A percentile compares a stretch with the other conserved stretches of the same genome.
Evolutionary conservation across 768 basidiomycete genomes (phyloP).

Genomic region (Paxillus rubicundulus): DNA sequence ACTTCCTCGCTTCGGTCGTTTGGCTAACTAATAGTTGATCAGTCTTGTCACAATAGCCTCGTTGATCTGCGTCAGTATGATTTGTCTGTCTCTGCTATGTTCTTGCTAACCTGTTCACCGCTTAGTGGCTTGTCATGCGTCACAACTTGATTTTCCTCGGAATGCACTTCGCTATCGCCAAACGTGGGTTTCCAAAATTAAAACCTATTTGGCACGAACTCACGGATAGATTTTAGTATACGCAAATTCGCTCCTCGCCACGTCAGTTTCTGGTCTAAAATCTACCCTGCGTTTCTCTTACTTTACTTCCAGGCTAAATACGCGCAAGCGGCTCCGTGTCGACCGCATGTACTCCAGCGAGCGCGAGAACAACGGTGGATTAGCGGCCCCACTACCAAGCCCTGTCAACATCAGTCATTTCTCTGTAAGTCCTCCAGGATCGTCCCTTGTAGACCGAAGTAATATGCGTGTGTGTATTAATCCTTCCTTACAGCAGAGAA

Average conservation of each 20-base stretch:
- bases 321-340: constrained; percentile 28
- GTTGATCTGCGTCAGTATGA: constrained; percentile 28
- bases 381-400: constrained; percentile 6
- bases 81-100: background rate
- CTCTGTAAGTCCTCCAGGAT: constrained; percentile 16
- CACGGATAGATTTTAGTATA: constrained; percentile 19
- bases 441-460: background rate
- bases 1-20: background rate
- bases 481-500: constrained; percentile 17
- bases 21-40: background rate
- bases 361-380: constrained; percentile 18
- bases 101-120: background rate
- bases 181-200: constrained; percentile 17
- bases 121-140: constrained; percentile 33
- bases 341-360: constrained; percentile 28
- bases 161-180: constrained; percentile 36
- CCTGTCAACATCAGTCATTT: constrained; percentile 21
- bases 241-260: constrained; percentile 34
- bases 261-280: constrained; percentile 16
- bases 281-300: background rate
- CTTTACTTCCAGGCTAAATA: constrained; percentile 22
- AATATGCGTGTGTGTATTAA: background rate
- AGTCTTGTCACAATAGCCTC: constrained; percentile 34
- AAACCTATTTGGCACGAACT: background rate
- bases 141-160: constrained; percentile 36